These are phyloP conservation scores for Talaromyces sp. DNA, from an alignment of 2,329 filamentous ascomycete genomes.

Conservation along the genomic window DNA sequence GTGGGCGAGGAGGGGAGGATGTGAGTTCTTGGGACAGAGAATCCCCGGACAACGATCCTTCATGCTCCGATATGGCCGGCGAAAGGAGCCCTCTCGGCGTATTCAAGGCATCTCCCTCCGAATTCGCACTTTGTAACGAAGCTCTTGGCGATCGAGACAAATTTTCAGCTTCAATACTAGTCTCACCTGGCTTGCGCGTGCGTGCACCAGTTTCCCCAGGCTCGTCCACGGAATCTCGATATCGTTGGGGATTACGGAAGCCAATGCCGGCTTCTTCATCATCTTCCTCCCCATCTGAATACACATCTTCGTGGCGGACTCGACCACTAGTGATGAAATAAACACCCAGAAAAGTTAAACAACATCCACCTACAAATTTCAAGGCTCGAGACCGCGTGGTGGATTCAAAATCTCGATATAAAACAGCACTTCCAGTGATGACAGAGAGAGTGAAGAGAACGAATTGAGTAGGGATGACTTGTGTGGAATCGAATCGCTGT, in stretches of 20 bases:
- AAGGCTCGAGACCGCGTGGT: conserved; percentile 65
- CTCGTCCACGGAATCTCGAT: conserved; percentile 29
- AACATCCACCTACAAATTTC: conserved; percentile 87
- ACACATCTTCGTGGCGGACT: conserved; percentile 50
- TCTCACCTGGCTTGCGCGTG: conserved; percentile 15
- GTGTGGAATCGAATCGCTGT: conserved; percentile 91
- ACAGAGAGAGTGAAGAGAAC: conserved; percentile 94
- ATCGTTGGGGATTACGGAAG: conserved; percentile 32
- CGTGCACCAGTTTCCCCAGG: conserved; percentile 17
- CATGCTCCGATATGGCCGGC: conserved; percentile 25
- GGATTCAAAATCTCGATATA: conserved; percentile 92
- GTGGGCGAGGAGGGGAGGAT: conserved; percentile 23
- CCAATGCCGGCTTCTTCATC: conserved; percentile 54
- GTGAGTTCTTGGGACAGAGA: conserved; percentile 22
- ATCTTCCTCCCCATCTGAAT: conserved; percentile 57
- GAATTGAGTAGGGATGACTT: conserved; percentile 97
- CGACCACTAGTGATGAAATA: conserved; percentile 91
- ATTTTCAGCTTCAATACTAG: conserved; percentile 13
- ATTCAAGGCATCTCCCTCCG: conserved; percentile 25
- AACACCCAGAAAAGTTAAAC: conserved; percentile 92
- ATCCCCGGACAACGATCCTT: conserved; percentile 26
- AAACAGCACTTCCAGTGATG: conserved; percentile 84
- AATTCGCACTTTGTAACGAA: conserved; percentile 30
- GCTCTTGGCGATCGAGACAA: conserved; percentile 22
- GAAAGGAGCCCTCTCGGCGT: conserved; percentile 30